Base-by-base conservation (phyloP, 2,329 filamentous ascomycete species). In the Trichoderma koningii region DNA sequence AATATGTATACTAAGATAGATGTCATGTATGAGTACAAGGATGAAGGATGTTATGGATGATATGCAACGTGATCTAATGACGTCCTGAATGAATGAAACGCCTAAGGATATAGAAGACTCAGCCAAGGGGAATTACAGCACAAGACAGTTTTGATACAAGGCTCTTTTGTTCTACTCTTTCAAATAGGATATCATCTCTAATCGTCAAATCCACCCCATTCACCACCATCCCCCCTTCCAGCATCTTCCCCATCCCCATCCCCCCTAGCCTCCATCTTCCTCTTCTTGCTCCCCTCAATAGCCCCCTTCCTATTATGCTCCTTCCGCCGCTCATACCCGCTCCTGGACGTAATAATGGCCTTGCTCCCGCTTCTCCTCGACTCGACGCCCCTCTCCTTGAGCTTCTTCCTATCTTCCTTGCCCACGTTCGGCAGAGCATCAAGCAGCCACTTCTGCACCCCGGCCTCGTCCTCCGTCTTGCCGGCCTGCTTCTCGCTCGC, bases 321-420 rank as follows among this genome's bases (percentile, higher is more conserved):
- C 74, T 83, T 81, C 70, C 83, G 82, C 70, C 89, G 81, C 75
- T 92, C 88, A 79, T 86, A 94, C 3, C 89, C 89, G 74, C 89
- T 91, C 84, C 90, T 91, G 1, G 89, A 92, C 69, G 92, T 94
- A 71, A 98, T 98, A 73, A 87, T 87, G 23, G 85, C 83, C 73
- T 76, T 71, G 68, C 65, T 73, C 5, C 77, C 78, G 61, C 71
- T 77, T 55, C 82, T 74, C 50, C 93, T 83, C 3, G 87, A 88
- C 76, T 93, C 90, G 10, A 97, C 90, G 6, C 95, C 95, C 69
- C 88, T 83, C 74, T 87, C 87, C 82, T 92, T 96, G 69, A 99
- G 77, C 74, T 87, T 87, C 81, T 94, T 89, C 80, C 90, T 91
- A 67, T 93, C 90, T 57, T 89, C 87, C 82, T 97, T 98, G 71